phyloP scores from a whole-genome alignment of 495 filamentous ascomycete genomes.

The Xylaria flabelliformis region DNA sequence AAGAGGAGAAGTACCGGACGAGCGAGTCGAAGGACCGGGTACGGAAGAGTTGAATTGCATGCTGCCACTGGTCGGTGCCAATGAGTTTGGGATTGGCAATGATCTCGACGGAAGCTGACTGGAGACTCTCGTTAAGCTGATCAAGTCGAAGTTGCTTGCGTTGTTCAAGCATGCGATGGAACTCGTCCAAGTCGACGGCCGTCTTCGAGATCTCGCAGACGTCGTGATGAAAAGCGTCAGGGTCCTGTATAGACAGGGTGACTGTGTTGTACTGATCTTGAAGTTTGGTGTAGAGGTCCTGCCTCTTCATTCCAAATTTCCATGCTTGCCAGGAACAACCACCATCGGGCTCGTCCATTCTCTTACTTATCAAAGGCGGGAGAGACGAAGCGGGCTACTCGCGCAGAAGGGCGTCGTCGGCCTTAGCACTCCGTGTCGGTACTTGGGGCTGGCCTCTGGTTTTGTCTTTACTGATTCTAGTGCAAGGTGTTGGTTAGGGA shows the following conservation, averaged over 20 bases:
- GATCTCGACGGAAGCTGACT: conserved; percentile 58
- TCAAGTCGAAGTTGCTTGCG: conserved; percentile 55
- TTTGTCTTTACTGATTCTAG: conserved; percentile 22
- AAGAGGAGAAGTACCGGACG: conserved; percentile 57
- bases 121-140: conserved; percentile 54
- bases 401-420: conserved; percentile 24
- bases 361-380: conserved; percentile 33
- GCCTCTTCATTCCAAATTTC: conserved; percentile 53
- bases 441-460: not conserved
- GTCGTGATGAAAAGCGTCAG: conserved; percentile 43
- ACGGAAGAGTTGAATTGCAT: conserved; percentile 57
- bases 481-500: conserved; percentile 13
- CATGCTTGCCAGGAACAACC: conserved; percentile 55
- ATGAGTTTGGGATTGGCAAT: conserved; percentile 57
- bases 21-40: conserved; percentile 60
- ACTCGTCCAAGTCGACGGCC: conserved; percentile 50
- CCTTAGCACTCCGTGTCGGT: conserved; percentile 9
- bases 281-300: conserved; percentile 44
- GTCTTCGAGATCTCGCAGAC: conserved; percentile 52
- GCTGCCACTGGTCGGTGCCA: conserved; percentile 58
- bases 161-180: conserved; percentile 51
- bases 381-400: conserved; percentile 1
- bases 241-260: conserved; percentile 41
- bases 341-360: conserved; percentile 55
- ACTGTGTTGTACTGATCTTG: conserved; percentile 45